Evolutionary conservation across 805 yeast genomes (phyloP), one percentile per base, ranked within the genome.

Genomic region (Wickerhamomyces pijperi): DNA sequence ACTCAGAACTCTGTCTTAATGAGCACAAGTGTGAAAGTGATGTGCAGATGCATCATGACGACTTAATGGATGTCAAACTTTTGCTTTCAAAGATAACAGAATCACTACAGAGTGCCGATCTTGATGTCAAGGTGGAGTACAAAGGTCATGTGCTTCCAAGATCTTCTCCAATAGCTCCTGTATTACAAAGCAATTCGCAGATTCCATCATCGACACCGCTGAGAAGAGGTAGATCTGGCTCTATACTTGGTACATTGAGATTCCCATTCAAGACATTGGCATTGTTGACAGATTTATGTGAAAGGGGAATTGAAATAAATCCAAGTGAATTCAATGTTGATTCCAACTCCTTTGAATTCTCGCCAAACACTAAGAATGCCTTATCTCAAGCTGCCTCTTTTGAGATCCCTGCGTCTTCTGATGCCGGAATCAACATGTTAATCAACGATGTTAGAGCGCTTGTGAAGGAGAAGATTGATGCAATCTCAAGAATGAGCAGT

Each of bases 1-100:
- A 92, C 59, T 80, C 90, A 1, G 92, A 87, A 52, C 63, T 83
- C 36, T 92, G 99, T 51, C 66, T 83, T 21, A 72, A 84, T 28
- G 97, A 88, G 56, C 95, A 87, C 59, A 72, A 78, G 50, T 74
- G 82, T 11, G 87, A 79, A 51, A 87, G 86, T 47, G 78, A 78
- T 28, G 75, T 90, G 9, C 84, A 82, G 51, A 48, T 68, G 28
- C 64, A 78, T 35, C 95, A 90, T 47, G 97, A 92, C 48, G 66
- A 70, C 16, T 63, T 90, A 3, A 60, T 72, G 3, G 96, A 88
- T 39, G 95, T 85, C 40, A 67, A 72, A 19, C 69, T 67, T 9
- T 51, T 73, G 15, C 63, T 86, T 3, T 46, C 59, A 4, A 49
- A 56, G 39, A 63, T 76, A 28, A 46, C 50, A 19, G 52, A 57